Conservation (phyloP, 129 eudicot genomes). For the Saussurea involucrata region DNA sequence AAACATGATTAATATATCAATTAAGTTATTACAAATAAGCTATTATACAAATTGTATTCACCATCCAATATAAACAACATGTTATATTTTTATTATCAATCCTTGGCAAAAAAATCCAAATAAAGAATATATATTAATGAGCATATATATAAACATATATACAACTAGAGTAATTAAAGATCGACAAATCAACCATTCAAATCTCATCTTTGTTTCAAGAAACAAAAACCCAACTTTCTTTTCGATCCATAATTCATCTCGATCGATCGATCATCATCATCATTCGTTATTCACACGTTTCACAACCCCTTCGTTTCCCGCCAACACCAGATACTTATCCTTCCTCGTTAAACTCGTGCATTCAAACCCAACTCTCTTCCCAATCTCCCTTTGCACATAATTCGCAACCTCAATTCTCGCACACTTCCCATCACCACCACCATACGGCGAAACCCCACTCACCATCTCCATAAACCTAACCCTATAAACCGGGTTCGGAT, state of each 20-base stretch:
- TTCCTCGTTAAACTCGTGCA: conserved; percentile 58
- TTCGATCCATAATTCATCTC: not conserved
- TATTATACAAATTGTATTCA: not conserved
- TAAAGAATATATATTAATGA: not conserved
- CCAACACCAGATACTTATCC: conserved; percentile 65
- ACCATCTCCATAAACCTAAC: conserved; percentile 38
- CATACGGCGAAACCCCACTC: conserved; percentile 23
- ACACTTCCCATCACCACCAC: not conserved
- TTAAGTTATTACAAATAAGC: too few relatives aligned
- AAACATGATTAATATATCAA: too few relatives aligned
- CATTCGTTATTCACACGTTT: conserved; percentile 1
- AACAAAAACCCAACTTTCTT: not conserved
- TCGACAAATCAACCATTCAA: too few relatives aligned
- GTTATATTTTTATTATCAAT: not conserved
- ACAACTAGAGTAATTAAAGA: not conserved
- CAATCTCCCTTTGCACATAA: conserved; percentile 55
- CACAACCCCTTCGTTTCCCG: conserved; percentile 60
- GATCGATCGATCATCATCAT: not conserved
- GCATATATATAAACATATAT: not conserved
- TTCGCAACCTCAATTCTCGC: conserved; percentile 55
- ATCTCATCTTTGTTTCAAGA: not conserved
- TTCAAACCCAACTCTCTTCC: conserved; percentile 47
- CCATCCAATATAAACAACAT: not conserved
- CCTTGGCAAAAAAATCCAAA: not conserved
- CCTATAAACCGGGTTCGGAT: conserved; percentile 53